phyloP scores from a whole-genome alignment of 2,329 filamentous ascomycete genomes.

The Teratosphaeria pseudoeucalypti region DNA sequence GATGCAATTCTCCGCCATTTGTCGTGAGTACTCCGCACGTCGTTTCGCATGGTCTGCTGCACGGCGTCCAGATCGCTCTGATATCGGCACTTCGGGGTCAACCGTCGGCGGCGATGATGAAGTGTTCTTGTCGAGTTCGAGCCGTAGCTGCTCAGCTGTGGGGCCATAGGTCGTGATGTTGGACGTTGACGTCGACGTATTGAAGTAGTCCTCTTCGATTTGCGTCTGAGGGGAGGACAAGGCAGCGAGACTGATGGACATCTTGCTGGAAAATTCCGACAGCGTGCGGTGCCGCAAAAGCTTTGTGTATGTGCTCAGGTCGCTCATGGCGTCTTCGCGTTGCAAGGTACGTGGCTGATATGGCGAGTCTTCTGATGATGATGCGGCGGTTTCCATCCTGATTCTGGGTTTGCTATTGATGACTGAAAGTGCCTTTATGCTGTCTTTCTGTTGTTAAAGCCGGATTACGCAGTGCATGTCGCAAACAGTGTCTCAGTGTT shows the following conservation, averaged over 20 bases:
- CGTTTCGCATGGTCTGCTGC: not conserved
- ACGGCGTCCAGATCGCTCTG: not conserved
- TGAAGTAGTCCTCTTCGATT: not conserved
- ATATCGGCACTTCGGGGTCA: not conserved
- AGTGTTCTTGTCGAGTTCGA: not conserved
- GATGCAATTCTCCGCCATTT: slow-evolving; percentile 3
- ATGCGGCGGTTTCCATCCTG: not conserved
- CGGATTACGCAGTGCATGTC: not conserved
- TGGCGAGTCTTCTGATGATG: not conserved
- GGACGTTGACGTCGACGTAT: not conserved
- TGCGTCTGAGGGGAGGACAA: not conserved
- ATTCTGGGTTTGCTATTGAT: not conserved
- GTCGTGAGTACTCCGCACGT: slow-evolving; percentile 1
- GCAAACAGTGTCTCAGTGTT: not conserved
- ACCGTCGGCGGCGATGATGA: not conserved
- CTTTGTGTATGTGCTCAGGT: not conserved
- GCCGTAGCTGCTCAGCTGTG: not conserved
- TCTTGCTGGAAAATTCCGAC: not conserved
- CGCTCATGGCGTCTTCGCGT: not conserved
- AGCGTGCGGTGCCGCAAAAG: not conserved
- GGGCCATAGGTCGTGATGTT: not conserved
- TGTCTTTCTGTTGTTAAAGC: not conserved
- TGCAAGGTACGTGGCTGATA: not conserved
- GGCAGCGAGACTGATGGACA: not conserved
- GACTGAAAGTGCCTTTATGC: not conserved